Conservation (phyloP, 2,329 filamentous ascomycete species). For the Alternaria sp. region DNA sequence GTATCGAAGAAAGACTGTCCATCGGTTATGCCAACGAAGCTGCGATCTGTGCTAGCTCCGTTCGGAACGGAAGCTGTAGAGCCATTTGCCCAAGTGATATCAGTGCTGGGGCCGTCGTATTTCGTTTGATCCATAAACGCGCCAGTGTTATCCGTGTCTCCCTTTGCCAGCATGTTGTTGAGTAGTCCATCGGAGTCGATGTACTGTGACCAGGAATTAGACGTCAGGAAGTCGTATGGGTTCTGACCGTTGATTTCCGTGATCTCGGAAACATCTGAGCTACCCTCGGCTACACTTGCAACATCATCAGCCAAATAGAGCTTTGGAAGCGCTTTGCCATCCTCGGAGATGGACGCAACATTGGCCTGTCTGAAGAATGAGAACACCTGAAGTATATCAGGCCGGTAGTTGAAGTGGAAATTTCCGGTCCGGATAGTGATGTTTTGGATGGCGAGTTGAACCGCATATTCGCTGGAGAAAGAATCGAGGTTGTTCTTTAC, state of each 20-base stretch:
- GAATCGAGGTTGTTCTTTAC: constrained; percentile 39
- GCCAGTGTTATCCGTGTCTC: constrained; percentile 27
- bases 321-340: constrained; percentile 43
- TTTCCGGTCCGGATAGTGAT: constrained; percentile 33
- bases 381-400: constrained; percentile 39
- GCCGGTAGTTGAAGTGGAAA: constrained; percentile 35
- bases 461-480: constrained; percentile 44
- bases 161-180: constrained; percentile 30
- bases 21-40: constrained; percentile 38
- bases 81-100: constrained; percentile 43
- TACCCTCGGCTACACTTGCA: constrained; percentile 11
- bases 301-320: constrained; percentile 38
- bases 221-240: constrained; percentile 29
- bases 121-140: constrained; percentile 20
- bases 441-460: constrained; percentile 42
- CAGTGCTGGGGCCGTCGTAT: constrained; percentile 32
- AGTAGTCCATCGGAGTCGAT: constrained; percentile 30
- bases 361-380: constrained; percentile 19
- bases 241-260: constrained; percentile 35
- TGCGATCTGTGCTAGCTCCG: constrained; percentile 19
- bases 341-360: constrained; percentile 37
- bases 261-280: constrained; percentile 33
- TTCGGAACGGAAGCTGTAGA: constrained; percentile 24
- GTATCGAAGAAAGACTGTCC: constrained; percentile 48
- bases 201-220: constrained; percentile 25